Conservation (phyloP, 306 rosid genomes). For the Carpinus fangiana region DNA sequence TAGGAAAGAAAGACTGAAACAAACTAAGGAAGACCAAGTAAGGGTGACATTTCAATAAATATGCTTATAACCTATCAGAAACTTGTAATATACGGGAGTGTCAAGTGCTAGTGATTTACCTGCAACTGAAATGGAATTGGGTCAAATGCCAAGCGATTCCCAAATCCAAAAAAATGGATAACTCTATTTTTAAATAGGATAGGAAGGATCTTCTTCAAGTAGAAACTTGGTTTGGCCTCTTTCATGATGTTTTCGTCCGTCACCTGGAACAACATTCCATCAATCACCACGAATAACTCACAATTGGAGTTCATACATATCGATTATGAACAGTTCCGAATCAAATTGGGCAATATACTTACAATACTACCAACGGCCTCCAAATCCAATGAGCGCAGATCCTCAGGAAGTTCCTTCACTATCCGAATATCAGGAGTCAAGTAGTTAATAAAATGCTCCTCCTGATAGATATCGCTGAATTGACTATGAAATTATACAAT, state of each 20-base stretch:
- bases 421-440: conserved; percentile 88
- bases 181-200: conserved; percentile 77
- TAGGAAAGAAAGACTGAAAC: conserved; percentile 23
- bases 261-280: conserved; percentile 56
- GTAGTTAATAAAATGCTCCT: conserved; percentile 84
- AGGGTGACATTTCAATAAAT: not conserved
- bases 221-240: conserved; percentile 95
- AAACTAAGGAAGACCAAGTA: conserved; percentile 24
- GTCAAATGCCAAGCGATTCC: conserved; percentile 96
- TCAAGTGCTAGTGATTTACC: conserved; percentile 54
- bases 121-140: conserved; percentile 81
- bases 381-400: conserved; percentile 80
- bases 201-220: conserved; percentile 74
- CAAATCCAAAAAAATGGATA: conserved; percentile 89
- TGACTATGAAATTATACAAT: conserved; percentile 69
- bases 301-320: conserved; percentile 11
- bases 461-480: conserved; percentile 88
- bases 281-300: conserved; percentile 27
- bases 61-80: conserved; percentile 12
- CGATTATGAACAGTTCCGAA: not conserved
- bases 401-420: conserved; percentile 83
- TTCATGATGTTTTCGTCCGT: conserved; percentile 80
- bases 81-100: conserved; percentile 18
- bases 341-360: conserved; percentile 36
- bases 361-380: conserved; percentile 87